Percentiles rank a stretch among this genome's conserved stretches.
These are phyloP conservation scores for Physaria fendleri DNA, from an alignment of 345 rosid species.

Conservation along the genomic window DNA sequence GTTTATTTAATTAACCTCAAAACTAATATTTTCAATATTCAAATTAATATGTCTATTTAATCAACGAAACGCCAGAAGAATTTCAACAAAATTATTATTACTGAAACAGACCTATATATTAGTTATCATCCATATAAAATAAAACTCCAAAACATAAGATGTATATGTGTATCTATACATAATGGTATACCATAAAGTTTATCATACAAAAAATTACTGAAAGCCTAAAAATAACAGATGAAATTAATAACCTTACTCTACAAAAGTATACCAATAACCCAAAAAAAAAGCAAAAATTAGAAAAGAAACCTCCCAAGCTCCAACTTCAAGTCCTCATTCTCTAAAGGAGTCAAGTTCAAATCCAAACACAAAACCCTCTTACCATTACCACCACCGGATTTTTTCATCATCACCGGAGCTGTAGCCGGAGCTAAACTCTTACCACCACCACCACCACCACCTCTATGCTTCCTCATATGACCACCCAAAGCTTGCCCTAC, in stretches of 20 bases:
- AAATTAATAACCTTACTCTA: background rate
- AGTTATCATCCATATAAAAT: background rate
- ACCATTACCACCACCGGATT: conserved; percentile 34
- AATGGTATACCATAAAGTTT: conserved; percentile 2
- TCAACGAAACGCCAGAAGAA: background rate
- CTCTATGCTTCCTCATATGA: conserved; percentile 86
- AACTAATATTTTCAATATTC: too few species aligned
- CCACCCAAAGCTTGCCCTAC: conserved; percentile 95
- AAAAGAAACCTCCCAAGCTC: conserved; percentile 41
- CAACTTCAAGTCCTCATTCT: conserved; percentile 50
- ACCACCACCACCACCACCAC: conserved; percentile 16
- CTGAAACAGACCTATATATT: background rate
- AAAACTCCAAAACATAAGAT: conserved; percentile 5
- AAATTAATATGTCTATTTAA: too few species aligned
- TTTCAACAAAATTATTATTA: background rate
- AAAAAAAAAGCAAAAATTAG: too few species aligned
- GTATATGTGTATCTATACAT: conserved; percentile 12
- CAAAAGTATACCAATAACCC: background rate
- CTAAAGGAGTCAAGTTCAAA: conserved; percentile 59
- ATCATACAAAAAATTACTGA: conserved; percentile 15
- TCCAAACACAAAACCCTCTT: conserved; percentile 56
- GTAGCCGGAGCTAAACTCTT: conserved; percentile 25
- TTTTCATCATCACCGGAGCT: conserved; percentile 60
- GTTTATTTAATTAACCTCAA: too few species aligned
- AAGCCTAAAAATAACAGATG: conserved; percentile 12